Evolutionary conservation across 257 asterid species (phyloP), one percentile per base, ranked within the genome.

Genomic region (Anisodus acutangulus): DNA sequence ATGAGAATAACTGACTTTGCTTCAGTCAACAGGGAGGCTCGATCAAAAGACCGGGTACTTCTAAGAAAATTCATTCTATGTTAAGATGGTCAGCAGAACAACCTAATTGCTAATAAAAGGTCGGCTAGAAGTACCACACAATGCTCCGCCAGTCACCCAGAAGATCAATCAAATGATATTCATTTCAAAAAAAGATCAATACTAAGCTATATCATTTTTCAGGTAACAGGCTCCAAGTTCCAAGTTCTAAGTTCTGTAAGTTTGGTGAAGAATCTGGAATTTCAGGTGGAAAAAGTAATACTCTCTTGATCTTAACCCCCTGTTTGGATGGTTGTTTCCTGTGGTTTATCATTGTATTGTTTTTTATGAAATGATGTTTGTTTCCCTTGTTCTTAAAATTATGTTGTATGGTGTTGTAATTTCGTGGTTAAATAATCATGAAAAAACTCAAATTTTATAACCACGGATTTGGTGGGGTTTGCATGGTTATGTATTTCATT

Each of bases 51-150:
- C 53, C 22, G 8, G 12, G 6, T 13, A 26, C 47, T 78, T 7
- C 49, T 53, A 78, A 53, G 64, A 78, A 78, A 53, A 78, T 8
- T 78, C 80, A 78, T 78, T 53, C 37, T 54, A 22, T 78, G 16
- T 51, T 78, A 31, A 53, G 66, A 78, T 31, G 49, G 82, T 35
- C 45, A 78, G 64, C 64, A 26, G 26, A 53, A 78, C 16, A 78
- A 78, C 66, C 82, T 78, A 78, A 10, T 53, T 53, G 53, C 82
- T 53, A 53, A 78, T 78, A 58, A 78, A 74, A 78, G 49, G 66
- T 31, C 81, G 12, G 26, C 22, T 13, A 51, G 47, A 53, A 78
- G 64, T 53, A 49, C 47, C 49, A 26, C 63, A 51, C 63, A 76
- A 26, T 51, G 81, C 47, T 78, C 49, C 82, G 22, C 35, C 82